A percentile compares a stretch with the other conserved stretches of the same genome.
Evolutionary conservation across 495 filamentous ascomycete genomes (phyloP).

Genomic region (Rusavskia elegans): DNA sequence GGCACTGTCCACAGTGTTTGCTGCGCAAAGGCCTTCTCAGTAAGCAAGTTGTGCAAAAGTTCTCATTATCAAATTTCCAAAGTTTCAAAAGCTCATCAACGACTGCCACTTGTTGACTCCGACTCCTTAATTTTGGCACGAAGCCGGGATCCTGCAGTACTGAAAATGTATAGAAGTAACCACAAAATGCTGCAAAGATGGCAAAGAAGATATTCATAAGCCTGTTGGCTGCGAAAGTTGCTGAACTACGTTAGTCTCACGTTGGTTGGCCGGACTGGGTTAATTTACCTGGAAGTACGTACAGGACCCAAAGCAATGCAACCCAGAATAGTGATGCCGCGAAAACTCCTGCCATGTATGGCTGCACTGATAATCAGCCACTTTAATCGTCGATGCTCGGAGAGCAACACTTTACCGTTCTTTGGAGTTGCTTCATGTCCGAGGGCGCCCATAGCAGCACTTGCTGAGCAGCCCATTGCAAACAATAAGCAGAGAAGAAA

Average conservation of each 20-base stretch:
- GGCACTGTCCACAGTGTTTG: conserved; percentile 86
- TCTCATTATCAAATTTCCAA: conserved; percentile 84
- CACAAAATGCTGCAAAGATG: conserved; percentile 43
- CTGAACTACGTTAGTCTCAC: conserved; percentile 25
- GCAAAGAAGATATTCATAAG: conserved; percentile 63
- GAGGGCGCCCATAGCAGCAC: conserved; percentile 62
- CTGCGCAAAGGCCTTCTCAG: conserved; percentile 76
- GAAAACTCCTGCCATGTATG: conserved; percentile 87
- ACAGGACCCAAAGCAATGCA: conserved; percentile 56
- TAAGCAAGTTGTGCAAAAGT: conserved; percentile 93
- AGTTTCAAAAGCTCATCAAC: conserved; percentile 68
- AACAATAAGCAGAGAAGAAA: conserved; percentile 42
- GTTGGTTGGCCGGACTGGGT: conserved; percentile 5
- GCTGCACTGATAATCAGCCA: conserved; percentile 27
- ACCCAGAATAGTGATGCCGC: conserved; percentile 73
- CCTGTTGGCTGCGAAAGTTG: conserved; percentile 44
- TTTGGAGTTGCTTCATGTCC: conserved; percentile 75
- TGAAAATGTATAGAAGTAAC: conserved; percentile 72
- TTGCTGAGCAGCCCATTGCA: conserved; percentile 70
- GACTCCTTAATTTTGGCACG: conserved; percentile 80
- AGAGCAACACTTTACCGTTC: conserved; percentile 44
- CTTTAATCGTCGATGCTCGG: no score
- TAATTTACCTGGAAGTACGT: conserved; percentile 49
- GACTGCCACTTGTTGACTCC: conserved; percentile 70
- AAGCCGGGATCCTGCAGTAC: conserved; percentile 86